A percentile compares a stretch with the other conserved stretches of the same genome.
These are phyloP conservation scores for Xerocomellus dryophilus DNA, from an alignment of 768 basidiomycete species.

Conservation along the genomic window DNA sequence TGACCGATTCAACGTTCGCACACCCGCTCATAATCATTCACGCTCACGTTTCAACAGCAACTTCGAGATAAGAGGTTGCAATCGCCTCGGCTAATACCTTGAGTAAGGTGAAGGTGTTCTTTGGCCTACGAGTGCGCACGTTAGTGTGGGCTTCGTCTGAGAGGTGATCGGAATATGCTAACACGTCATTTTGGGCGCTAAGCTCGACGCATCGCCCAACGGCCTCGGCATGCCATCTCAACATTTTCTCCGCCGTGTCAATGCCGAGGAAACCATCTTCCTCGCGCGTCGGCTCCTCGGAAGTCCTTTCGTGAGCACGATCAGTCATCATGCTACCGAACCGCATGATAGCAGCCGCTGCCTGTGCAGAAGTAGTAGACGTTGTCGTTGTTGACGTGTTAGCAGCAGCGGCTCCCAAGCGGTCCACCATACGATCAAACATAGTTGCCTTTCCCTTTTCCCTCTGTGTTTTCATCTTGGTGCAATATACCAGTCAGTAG, in stretches of 20 bases:
- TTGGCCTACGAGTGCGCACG: constrained; percentile 54
- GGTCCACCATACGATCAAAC: constrained; percentile 91
- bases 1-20: constrained; percentile 1
- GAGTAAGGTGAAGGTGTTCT: constrained; percentile 81
- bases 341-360: constrained; percentile 85
- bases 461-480: constrained; percentile 57
- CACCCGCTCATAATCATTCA: neutral
- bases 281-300: constrained; percentile 70
- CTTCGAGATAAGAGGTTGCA: constrained; percentile 79
- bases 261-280: constrained; percentile 81
- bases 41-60: constrained; percentile 90
- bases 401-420: constrained; percentile 70
- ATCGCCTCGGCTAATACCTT: constrained; percentile 86
- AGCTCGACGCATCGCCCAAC: constrained; percentile 93
- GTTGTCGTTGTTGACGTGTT: constrained; percentile 57
- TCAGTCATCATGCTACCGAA: constrained; percentile 76
- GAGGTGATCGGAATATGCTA: constrained; percentile 31
- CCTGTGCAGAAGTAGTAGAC: constrained; percentile 73
- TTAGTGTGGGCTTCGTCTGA: neutral
- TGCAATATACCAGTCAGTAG: constrained; percentile 4
- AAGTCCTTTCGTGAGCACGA: constrained; percentile 45
- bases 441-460: constrained; percentile 62
- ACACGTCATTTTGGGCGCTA: constrained; percentile 81
- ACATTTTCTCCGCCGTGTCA: constrained; percentile 80
- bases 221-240: constrained; percentile 98